A percentile compares a stretch with the other conserved stretches of the same genome.
phyloP scores from a whole-genome alignment of 495 filamentous ascomycete genomes.

The Tuber brumale region DNA sequence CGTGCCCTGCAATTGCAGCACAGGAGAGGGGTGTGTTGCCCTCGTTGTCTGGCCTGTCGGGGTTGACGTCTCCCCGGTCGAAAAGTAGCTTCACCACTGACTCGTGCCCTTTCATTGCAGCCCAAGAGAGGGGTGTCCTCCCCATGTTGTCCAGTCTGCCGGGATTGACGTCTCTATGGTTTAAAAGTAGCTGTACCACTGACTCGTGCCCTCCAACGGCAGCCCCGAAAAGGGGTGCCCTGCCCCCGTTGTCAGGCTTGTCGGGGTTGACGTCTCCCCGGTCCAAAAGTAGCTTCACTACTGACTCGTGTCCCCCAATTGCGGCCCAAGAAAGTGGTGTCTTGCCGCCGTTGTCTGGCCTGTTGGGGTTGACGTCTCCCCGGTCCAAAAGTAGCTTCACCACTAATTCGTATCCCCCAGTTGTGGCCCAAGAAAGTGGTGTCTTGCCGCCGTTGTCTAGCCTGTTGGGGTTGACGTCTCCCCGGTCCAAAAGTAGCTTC shows the following conservation, averaged over 20 bases:
- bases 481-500: too few species aligned
- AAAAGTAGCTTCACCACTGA: neutral
- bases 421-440: neutral
- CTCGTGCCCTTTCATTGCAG: neutral
- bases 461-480: slow-evolving; percentile 7
- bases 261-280: neutral
- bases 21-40: neutral
- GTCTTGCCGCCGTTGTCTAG: neutral
- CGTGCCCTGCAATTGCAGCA: neutral
- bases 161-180: neutral
- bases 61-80: neutral
- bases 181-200: neutral
- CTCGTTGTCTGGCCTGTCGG: neutral
- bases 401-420: neutral
- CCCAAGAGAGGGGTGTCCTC: neutral
- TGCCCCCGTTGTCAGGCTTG: neutral
- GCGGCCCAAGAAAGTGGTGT: neutral
- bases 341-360: neutral
- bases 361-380: neutral
- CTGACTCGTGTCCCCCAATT: neutral
- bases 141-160: neutral
- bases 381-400: neutral
- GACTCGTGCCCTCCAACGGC: neutral
- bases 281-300: neutral
- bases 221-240: neutral